Evolutionary conservation across 2,329 filamentous ascomycete genomes (phyloP).

Genomic region (Hypomyces rosellus): DNA sequence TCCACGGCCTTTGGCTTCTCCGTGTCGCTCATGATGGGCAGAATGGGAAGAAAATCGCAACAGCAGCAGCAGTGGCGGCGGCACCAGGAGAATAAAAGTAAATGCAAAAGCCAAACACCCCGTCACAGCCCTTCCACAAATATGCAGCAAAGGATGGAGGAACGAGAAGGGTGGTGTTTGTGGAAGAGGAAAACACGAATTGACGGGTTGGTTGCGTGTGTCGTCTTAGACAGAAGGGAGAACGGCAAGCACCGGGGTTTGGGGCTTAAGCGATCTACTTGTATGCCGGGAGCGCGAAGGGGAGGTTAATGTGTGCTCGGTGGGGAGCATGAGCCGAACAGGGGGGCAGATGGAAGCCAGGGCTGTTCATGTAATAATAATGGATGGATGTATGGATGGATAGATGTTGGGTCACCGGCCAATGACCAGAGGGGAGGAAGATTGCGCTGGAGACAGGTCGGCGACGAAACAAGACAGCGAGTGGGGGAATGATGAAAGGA

Average conservation of each 20-base stretch:
- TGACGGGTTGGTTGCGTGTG: background rate
- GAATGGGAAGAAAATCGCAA: background rate
- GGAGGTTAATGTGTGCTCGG: background rate
- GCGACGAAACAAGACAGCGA: too few species aligned
- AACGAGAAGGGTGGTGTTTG: background rate
- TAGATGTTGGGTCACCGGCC: too few species aligned
- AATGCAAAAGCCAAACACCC: too few species aligned
- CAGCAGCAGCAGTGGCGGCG: too few species aligned
- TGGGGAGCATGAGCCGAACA: background rate
- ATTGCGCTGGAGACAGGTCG: too few species aligned
- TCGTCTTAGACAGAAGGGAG: conserved; percentile 10
- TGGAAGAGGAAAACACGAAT: conserved; percentile 3
- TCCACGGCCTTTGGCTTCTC: conserved; percentile 25
- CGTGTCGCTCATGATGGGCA: conserved; percentile 26
- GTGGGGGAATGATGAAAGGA: too few species aligned
- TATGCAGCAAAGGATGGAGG: too few species aligned
- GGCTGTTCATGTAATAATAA: too few species aligned
- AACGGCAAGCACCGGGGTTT: conserved; percentile 6
- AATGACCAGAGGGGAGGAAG: too few species aligned
- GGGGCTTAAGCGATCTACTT: conserved; percentile 5
- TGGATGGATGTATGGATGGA: too few species aligned
- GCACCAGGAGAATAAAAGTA: too few species aligned
- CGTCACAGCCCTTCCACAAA: too few species aligned
- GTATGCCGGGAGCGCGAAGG: background rate
- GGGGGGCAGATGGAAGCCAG: background rate